phyloP scores from a whole-genome alignment of 2,329 filamentous ascomycete species.

The Phialemonium atrogriseum region DNA sequence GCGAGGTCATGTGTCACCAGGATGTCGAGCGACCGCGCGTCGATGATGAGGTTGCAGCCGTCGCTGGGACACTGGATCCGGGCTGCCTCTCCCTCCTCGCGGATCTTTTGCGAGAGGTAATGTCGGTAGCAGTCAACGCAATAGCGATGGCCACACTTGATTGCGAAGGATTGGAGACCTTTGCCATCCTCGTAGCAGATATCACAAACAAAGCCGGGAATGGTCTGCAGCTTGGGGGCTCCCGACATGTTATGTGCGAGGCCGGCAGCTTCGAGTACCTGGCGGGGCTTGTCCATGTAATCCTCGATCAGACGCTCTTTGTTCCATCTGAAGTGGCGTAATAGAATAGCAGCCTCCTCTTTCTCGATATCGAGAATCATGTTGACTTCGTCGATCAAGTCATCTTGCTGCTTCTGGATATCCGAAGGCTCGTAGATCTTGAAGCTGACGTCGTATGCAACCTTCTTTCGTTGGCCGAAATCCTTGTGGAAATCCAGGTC shows the following conservation, averaged over 20 bases:
- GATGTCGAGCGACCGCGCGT: constrained; percentile 78
- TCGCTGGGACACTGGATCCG: constrained; percentile 89
- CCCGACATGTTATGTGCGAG: constrained; percentile 56
- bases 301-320: constrained; percentile 90
- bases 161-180: constrained; percentile 74
- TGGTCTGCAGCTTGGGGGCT: constrained; percentile 58
- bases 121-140: constrained; percentile 89
- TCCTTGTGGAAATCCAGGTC: constrained; percentile 51
- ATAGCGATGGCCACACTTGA: constrained; percentile 92
- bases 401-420: constrained; percentile 77
- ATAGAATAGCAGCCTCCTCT: constrained; percentile 82
- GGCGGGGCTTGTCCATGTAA: constrained; percentile 84
- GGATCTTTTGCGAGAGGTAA: constrained; percentile 87
- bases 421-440: constrained; percentile 72
- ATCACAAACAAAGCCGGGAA: constrained; percentile 79
- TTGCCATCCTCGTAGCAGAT: constrained; percentile 91
- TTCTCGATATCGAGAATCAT: constrained; percentile 82
- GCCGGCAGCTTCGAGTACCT: constrained; percentile 77
- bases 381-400: constrained; percentile 82
- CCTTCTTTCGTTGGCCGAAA: constrained; percentile 60
- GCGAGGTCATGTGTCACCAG: constrained; percentile 53
- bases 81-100: constrained; percentile 89
- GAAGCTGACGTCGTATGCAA: constrained; percentile 76
- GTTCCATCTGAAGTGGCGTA: constrained; percentile 90
- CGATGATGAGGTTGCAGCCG: constrained; percentile 81